phyloP scores from a whole-genome alignment of 2,329 filamentous ascomycete genomes.

The Amauroascus verrucosus region DNA sequence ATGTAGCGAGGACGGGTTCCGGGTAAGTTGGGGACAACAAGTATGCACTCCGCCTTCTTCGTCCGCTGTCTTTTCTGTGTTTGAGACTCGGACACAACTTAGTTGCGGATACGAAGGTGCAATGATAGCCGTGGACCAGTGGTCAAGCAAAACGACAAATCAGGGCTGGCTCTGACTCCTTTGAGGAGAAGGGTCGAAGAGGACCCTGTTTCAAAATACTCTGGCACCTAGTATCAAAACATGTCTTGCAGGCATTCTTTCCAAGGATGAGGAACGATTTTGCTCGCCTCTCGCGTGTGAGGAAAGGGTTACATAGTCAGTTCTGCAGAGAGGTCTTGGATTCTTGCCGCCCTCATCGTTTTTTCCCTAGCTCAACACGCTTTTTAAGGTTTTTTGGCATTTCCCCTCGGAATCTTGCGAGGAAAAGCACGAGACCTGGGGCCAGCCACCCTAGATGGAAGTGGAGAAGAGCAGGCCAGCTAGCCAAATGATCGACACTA shows the following conservation, averaged over 20 bases:
- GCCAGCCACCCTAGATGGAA: not conserved
- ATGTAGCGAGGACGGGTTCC: not conserved
- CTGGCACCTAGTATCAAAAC: not conserved
- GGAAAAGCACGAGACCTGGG: conserved; percentile 4
- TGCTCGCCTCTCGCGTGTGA: conserved; percentile 10
- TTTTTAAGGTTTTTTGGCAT: not conserved
- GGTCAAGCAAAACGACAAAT: not conserved
- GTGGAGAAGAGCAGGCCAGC: not conserved
- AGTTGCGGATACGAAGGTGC: not conserved
- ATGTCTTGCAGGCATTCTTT: conserved; percentile 9
- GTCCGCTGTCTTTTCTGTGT: not conserved
- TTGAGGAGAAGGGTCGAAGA: not conserved
- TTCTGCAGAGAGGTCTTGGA: conserved; percentile 3
- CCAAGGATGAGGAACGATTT: conserved; percentile 5
- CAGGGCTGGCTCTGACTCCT: not conserved
- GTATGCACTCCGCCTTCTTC: not conserved
- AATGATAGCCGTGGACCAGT: not conserved
- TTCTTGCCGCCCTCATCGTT: not conserved
- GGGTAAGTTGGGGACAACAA: not conserved
- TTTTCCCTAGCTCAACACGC: not conserved
- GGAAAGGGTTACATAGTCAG: conserved; percentile 9
- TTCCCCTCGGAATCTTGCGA: not conserved
- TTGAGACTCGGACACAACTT: not conserved
- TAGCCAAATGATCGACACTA: conserved; percentile 10
- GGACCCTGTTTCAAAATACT: conserved; percentile 3